Conservation (phyloP, 257 asterid genomes). For the Forsythia suspensa region DNA sequence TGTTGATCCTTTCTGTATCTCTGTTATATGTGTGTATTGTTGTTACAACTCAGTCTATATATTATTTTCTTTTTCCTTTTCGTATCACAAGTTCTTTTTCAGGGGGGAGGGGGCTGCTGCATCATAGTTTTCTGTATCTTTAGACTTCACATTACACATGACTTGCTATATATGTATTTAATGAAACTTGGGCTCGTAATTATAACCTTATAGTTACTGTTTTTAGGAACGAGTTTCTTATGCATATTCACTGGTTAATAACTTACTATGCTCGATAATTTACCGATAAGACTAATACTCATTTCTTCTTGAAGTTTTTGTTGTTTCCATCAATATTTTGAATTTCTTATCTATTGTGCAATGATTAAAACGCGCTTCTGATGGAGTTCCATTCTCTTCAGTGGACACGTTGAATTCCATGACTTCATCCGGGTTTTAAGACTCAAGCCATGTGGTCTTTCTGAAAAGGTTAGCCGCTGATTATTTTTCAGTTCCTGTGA, state of each 20-base stretch:
- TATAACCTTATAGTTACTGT: not conserved
- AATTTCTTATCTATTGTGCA: constrained; percentile 3
- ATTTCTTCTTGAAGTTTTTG: not conserved
- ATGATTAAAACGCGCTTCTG: constrained; percentile 27
- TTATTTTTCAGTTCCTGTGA: not conserved
- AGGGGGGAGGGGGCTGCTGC: not conserved
- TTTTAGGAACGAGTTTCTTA: not conserved
- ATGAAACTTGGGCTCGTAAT: constrained; percentile 5
- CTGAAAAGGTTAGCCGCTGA: constrained; percentile 64
- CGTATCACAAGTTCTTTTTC: not conserved
- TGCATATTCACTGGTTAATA: constrained; percentile 7
- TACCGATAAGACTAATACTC: not conserved
- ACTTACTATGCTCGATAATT: constrained; percentile 4
- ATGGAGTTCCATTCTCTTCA: constrained; percentile 34
- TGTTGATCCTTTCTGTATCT: constrained; percentile 12
- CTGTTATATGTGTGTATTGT: not conserved
- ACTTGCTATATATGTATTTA: not conserved
- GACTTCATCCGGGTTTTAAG: constrained; percentile 69
- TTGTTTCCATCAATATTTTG: not conserved
- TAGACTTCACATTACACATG: not conserved
- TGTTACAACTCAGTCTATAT: not conserved
- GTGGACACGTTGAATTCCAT: constrained; percentile 72
- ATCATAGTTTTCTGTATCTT: not conserved
- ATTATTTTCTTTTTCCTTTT: not conserved
- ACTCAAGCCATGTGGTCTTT: constrained; percentile 69